Percentiles rank a stretch among this genome's conserved stretches.
phyloP scores from a whole-genome alignment of 139 green algal genomes.

The Closterium sp. region DNA sequence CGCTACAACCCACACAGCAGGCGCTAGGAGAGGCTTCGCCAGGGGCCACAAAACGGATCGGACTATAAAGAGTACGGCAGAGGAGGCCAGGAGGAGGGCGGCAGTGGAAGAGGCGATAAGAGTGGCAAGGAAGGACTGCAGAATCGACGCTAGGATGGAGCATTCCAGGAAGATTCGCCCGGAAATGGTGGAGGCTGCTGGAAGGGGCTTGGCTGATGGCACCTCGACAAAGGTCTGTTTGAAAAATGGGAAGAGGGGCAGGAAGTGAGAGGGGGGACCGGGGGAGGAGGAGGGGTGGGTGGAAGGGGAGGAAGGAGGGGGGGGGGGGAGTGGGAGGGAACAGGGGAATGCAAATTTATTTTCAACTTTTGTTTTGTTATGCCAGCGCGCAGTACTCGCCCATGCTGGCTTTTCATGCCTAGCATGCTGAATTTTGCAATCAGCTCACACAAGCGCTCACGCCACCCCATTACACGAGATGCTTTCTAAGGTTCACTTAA shows the following conservation, averaged over 20 bases:
- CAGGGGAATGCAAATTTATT: too few species aligned
- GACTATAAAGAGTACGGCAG: not conserved
- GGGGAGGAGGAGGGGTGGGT: not conserved
- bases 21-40: not conserved
- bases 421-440: too few species aligned
- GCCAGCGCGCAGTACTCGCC: too few species aligned
- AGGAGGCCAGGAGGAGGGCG: not conserved
- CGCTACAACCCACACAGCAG: not conserved
- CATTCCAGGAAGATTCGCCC: conserved; percentile 13
- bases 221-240: conserved; percentile 15
- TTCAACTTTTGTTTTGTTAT: too few species aligned
- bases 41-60: conserved; percentile 18
- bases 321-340: too few species aligned
- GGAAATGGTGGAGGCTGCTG: conserved; percentile 25
- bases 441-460: too few species aligned
- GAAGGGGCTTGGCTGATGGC: conserved; percentile 1
- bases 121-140: not conserved
- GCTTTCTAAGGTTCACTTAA: not conserved
- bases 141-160: conserved; percentile 2
- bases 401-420: too few species aligned
- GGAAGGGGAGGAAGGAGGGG: too few species aligned
- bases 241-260: not conserved
- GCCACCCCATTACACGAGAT: too few species aligned
- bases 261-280: too few species aligned
- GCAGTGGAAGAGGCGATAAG: not conserved